A percentile compares a stretch with the other conserved stretches of the same genome.
These are phyloP conservation scores for Aspergillus sclerotioniger DNA, from an alignment of 495 filamentous ascomycete genomes.

Conservation along the genomic window DNA sequence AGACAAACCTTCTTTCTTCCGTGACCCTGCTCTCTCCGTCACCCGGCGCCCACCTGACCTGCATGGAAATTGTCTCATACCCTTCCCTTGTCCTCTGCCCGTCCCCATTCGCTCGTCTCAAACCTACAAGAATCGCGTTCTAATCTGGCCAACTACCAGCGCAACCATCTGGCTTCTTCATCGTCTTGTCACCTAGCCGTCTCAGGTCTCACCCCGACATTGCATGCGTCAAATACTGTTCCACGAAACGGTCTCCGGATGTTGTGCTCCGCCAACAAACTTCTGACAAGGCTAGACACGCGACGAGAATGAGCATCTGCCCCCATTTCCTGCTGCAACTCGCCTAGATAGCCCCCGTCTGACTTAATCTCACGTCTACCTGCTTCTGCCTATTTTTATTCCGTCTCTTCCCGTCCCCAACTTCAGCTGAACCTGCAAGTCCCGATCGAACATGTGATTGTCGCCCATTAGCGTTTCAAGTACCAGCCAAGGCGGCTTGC, in stretches of 20 bases:
- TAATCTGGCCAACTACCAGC: conserved; percentile 10
- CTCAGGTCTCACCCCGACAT: conserved; percentile 14
- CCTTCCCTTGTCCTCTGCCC: neutral
- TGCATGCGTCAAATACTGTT: conserved; percentile 24
- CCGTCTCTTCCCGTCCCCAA: neutral
- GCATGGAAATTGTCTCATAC: neutral
- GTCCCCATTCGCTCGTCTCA: neutral
- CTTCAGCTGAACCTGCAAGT: conserved; percentile 1
- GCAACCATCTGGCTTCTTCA: neutral
- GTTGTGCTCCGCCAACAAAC: conserved; percentile 26
- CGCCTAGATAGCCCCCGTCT: neutral
- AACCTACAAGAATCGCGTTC: conserved; percentile 1
- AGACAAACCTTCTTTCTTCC: neutral
- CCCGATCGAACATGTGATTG: neutral
- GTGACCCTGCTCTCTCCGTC: neutral
- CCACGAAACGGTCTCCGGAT: conserved; percentile 29
- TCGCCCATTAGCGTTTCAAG: neutral
- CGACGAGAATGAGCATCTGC: conserved; percentile 7
- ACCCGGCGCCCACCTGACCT: neutral
- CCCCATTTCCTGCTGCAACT: conserved; percentile 2
- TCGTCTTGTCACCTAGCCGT: conserved; percentile 6
- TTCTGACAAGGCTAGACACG: conserved; percentile 21
- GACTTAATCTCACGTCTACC: neutral
- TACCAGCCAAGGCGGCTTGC: neutral
- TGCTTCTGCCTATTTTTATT: neutral